These are phyloP conservation scores for Pterulicium gracile DNA, from an alignment of 1,284 basidiomycete species.

Conservation along the genomic window DNA sequence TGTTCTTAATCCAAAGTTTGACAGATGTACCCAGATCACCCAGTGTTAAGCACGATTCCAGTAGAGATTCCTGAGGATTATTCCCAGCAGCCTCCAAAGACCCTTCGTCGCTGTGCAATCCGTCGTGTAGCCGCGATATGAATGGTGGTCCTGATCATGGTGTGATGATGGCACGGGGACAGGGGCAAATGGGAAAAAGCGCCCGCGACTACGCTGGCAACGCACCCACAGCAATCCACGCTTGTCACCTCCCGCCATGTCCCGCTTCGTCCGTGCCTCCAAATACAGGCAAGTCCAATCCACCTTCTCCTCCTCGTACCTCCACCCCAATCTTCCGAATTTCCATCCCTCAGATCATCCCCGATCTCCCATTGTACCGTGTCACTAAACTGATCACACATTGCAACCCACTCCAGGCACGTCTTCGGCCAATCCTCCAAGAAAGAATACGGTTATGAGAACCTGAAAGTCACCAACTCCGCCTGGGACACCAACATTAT, in stretches of 20 bases:
- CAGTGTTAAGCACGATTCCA: too few relatives aligned
- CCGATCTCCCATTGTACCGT: slow-evolving; percentile 3
- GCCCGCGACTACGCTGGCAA: too few relatives aligned
- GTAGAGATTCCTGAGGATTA: too few relatives aligned
- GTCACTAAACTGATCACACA: slow-evolving; percentile 7
- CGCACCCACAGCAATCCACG: neutral
- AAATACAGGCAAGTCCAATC: slow-evolving; percentile 53
- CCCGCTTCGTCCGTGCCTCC: slow-evolving; percentile 60
- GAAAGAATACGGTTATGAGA: slow-evolving; percentile 81
- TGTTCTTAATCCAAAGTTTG: too few relatives aligned
- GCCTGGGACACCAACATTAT: slow-evolving; percentile 98
- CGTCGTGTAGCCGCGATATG: too few relatives aligned
- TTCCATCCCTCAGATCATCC: neutral
- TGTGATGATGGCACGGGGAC: too few relatives aligned
- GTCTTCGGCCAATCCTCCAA: slow-evolving; percentile 83
- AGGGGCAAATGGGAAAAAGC: too few relatives aligned
- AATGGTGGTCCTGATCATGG: too few relatives aligned
- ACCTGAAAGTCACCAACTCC: slow-evolving; percentile 80
- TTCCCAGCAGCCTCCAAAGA: too few relatives aligned
- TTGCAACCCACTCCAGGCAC: slow-evolving; percentile 41
- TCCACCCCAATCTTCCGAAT: neutral
- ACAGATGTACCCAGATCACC: too few relatives aligned
- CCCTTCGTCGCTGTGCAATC: too few relatives aligned
- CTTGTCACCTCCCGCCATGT: slow-evolving; percentile 29
- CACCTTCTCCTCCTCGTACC: neutral